Conservation (phyloP, 352 stramenopile genomes). For the Hyaloperonospora arabidopsidis region DNA sequence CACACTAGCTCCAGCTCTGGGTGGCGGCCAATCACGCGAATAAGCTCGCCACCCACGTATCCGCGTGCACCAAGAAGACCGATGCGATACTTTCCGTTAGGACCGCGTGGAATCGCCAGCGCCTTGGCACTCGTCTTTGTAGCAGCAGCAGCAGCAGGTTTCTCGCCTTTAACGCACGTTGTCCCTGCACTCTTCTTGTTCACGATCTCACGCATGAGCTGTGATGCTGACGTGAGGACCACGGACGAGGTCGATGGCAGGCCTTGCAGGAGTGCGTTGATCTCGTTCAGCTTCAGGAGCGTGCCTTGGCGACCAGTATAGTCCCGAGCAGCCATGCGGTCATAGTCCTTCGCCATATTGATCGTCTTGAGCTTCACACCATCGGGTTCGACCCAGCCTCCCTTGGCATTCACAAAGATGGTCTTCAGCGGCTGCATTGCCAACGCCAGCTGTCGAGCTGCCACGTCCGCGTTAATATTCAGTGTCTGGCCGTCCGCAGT, state of each 20-base stretch:
- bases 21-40: slow-evolving; percentile 73
- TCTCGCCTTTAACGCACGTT: slow-evolving; percentile 65
- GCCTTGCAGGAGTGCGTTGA: slow-evolving; percentile 73
- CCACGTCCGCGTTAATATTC: slow-evolving; percentile 87
- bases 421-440: slow-evolving; percentile 81
- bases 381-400: slow-evolving; percentile 83
- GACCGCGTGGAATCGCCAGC: slow-evolving; percentile 17
- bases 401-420: slow-evolving; percentile 87
- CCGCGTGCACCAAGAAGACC: slow-evolving; percentile 78
- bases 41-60: slow-evolving; percentile 83
- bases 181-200: slow-evolving; percentile 81
- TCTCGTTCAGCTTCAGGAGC: slow-evolving; percentile 89
- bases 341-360: slow-evolving; percentile 77
- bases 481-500: slow-evolving; percentile 66
- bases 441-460: slow-evolving; percentile 68
- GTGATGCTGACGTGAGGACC: slow-evolving; percentile 73
- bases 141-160: slow-evolving; percentile 13
- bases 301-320: slow-evolving; percentile 86
- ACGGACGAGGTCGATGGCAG: slow-evolving; percentile 76
- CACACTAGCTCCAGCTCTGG: slow-evolving; percentile 76
- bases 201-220: slow-evolving; percentile 77
- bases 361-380: slow-evolving; percentile 78
- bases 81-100: slow-evolving; percentile 59
- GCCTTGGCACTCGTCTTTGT: slow-evolving; percentile 13
- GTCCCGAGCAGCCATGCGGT: slow-evolving; percentile 62